Evolutionary conservation across 495 filamentous ascomycete species (phyloP).

Genomic region (Penicillium cosmopolitanum): DNA sequence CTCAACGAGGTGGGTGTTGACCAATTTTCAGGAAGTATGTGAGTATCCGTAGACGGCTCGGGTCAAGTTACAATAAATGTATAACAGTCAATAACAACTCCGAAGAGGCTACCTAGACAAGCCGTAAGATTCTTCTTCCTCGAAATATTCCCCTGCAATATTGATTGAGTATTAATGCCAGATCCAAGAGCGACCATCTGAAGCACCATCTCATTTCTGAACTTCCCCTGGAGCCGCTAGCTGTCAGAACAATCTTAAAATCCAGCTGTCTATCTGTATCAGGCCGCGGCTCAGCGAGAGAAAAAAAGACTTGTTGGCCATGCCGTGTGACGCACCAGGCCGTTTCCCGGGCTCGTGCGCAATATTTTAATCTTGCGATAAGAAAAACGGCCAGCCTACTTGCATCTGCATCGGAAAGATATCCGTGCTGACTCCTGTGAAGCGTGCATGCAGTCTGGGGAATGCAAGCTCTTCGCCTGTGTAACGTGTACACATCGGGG

Average conservation of each 20-base stretch:
- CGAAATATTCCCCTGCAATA: too few species aligned
- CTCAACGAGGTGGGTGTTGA: not conserved
- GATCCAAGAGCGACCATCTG: not conserved
- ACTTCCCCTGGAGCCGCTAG: not conserved
- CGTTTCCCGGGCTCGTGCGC: constrained; percentile 9
- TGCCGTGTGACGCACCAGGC: constrained; percentile 23
- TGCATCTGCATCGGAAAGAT: constrained; percentile 16
- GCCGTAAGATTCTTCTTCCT: too few species aligned
- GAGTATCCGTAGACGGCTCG: constrained; percentile 2
- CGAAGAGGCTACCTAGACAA: too few species aligned
- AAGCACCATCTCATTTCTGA: not conserved
- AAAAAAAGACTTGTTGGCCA: constrained; percentile 18
- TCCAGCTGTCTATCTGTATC: not conserved
- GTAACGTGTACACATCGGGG: not conserved
- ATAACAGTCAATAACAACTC: too few species aligned
- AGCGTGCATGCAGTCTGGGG: constrained; percentile 1
- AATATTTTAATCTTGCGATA: constrained; percentile 15
- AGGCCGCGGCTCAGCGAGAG: not conserved
- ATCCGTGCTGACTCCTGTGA: constrained; percentile 5
- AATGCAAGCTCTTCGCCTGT: not conserved
- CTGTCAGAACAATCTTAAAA: constrained; percentile 1
- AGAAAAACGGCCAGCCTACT: constrained; percentile 20
- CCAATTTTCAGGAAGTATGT: not conserved
- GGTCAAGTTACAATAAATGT: not conserved
- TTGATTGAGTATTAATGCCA: not conserved